Percentiles rank a stretch among this genome's conserved stretches.
Conservation (phyloP, 2,329 filamentous ascomycete species). For the Hypoxylon rubiginosum region DNA sequence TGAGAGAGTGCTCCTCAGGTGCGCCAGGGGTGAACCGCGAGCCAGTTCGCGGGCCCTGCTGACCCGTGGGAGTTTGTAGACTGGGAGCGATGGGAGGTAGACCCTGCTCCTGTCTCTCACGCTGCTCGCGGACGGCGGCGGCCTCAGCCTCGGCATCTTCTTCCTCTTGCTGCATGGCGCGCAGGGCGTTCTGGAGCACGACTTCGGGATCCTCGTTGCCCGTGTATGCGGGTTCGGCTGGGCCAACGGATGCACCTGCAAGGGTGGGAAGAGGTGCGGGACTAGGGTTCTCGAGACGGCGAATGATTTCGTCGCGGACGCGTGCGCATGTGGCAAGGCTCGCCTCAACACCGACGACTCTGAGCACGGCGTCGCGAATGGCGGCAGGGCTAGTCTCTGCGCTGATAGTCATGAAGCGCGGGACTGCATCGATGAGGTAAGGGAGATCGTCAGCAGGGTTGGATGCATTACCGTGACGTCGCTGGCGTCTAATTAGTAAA, state of each 20-base stretch:
- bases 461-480: constrained; percentile 63
- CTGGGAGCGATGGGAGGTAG: constrained; percentile 51
- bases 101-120: constrained; percentile 62
- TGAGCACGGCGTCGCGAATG: constrained; percentile 69
- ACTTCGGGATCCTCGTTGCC: constrained; percentile 68
- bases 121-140: constrained; percentile 66
- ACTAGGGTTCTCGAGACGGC: constrained; percentile 56
- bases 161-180: constrained; percentile 70
- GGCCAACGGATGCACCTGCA: constrained; percentile 39
- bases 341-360: constrained; percentile 68
- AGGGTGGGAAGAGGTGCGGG: constrained; percentile 52
- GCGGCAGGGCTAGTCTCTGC: constrained; percentile 71
- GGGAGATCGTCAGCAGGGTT: constrained; percentile 68
- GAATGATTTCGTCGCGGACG: constrained; percentile 70
- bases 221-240: constrained; percentile 53
- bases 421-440: constrained; percentile 72
- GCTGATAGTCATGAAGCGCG: constrained; percentile 69
- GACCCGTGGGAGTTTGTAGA: constrained; percentile 45
- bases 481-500: constrained; percentile 68
- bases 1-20: constrained; percentile 59
- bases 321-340: constrained; percentile 67
- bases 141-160: constrained; percentile 70
- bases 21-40: constrained; percentile 47
- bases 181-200: constrained; percentile 70
- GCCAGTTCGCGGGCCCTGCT: constrained; percentile 37